Percentiles rank a stretch among this genome's conserved stretches.
Conservation (phyloP, 495 filamentous ascomycete genomes). For the Talaromyces liani region DNA sequence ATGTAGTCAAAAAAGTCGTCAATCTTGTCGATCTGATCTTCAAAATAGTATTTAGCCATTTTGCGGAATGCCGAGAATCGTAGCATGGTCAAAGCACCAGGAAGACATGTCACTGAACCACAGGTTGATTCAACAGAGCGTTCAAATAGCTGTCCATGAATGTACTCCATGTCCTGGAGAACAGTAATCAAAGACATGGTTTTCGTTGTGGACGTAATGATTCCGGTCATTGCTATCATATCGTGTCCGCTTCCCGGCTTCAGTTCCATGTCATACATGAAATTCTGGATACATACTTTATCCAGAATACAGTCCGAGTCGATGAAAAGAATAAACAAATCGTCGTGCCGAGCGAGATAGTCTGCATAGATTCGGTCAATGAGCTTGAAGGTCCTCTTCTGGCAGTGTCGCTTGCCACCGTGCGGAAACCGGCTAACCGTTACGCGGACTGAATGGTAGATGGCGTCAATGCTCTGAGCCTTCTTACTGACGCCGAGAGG, state of each 20-base stretch:
- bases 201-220: slow-evolving; percentile 90
- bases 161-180: slow-evolving; percentile 96
- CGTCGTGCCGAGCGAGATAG: slow-evolving; percentile 82
- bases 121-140: slow-evolving; percentile 94
- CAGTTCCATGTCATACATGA: slow-evolving; percentile 98
- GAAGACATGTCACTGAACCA: slow-evolving; percentile 90
- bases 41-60: slow-evolving; percentile 99
- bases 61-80: slow-evolving; percentile 93
- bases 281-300: slow-evolving; percentile 88
- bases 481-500: slow-evolving; percentile 69
- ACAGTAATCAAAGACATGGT: slow-evolving; percentile 87
- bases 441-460: slow-evolving; percentile 72
- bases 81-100: slow-evolving; percentile 88
- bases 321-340: slow-evolving; percentile 94
- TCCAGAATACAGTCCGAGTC: slow-evolving; percentile 98
- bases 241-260: slow-evolving; percentile 88
- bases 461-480: slow-evolving; percentile 85
- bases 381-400: slow-evolving; percentile 89
- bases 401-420: slow-evolving; percentile 89
- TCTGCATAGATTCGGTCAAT: slow-evolving; percentile 90
- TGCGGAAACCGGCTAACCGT: slow-evolving; percentile 92
- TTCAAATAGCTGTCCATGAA: slow-evolving; percentile 96
- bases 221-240: slow-evolving; percentile 97
- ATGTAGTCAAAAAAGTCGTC: slow-evolving; percentile 96
- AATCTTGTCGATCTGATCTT: slow-evolving; percentile 93